phyloP scores from a whole-genome alignment of 768 basidiomycete genomes.

The Russula foetens region DNA sequence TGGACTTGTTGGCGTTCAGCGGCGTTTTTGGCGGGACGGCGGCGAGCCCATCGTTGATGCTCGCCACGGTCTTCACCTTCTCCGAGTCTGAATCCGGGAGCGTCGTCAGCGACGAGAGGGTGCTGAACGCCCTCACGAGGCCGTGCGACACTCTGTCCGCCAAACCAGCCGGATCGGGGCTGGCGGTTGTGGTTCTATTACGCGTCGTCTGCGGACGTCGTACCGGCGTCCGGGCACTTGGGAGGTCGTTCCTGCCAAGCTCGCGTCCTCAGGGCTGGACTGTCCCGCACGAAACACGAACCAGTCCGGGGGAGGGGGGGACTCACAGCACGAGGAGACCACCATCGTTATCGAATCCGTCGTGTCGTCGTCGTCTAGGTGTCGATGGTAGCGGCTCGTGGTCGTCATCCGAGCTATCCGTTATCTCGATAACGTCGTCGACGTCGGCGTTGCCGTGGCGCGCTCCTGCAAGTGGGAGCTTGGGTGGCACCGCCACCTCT shows the following conservation, averaged over 20 bases:
- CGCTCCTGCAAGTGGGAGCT: background rate
- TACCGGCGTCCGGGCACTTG: conserved; percentile 2
- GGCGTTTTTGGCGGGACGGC: background rate
- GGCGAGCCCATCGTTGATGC: background rate
- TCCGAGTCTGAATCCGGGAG: conserved; percentile 11
- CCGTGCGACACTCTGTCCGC: background rate
- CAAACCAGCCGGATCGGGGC: background rate
- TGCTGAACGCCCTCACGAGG: conserved; percentile 12
- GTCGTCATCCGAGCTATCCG: conserved; percentile 10
- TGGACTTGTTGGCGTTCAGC: conserved; percentile 1
- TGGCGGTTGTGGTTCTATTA: background rate
- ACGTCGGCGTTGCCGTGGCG: background rate
- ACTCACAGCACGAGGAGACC: conserved; percentile 5
- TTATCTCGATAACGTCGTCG: conserved; percentile 7
- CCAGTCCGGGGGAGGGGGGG: too few species aligned
- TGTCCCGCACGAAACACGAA: too few species aligned
- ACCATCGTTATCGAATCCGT: background rate
- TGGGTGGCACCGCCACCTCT: background rate
- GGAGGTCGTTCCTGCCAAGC: background rate
- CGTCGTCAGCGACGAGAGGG: conserved; percentile 9
- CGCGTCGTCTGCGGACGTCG: background rate
- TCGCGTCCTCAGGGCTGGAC: background rate
- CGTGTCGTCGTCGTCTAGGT: background rate
- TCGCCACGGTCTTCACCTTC: background rate
- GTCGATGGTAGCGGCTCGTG: background rate